Evolutionary conservation across 2,329 filamentous ascomycete species (phyloP), one percentile per base, ranked within the genome.

Genomic region (Venturia nashicola): DNA sequence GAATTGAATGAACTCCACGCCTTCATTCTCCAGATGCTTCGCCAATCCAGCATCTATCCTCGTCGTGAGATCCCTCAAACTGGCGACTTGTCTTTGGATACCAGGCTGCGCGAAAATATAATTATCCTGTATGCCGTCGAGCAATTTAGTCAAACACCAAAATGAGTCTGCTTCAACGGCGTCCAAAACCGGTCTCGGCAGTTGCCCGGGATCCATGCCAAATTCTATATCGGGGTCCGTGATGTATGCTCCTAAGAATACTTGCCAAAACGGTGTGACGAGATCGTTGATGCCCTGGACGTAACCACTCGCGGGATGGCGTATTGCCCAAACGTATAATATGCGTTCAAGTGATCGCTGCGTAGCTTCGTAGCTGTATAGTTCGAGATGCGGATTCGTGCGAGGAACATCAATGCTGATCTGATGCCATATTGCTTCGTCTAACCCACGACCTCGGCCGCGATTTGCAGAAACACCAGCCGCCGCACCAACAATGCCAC

Each of bases 71-170:
- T 99, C 93, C 66, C 91, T 86, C 66, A 99, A 79, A 44, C 91
- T 90, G 42, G 88, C 84, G 42, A 99, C 94, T 74, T 99, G 94
- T 55, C 94, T 83, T 74, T 97, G 92, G 65, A 99, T 99, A 1
- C 94, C 94, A 5, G 94, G 94, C 72, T 99, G 94, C 5, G 93
- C 94, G 67, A 95, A 93, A 68, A 99, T 97, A 73, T 99, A 99
- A 72, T 99, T 96, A 74, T 99, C 94, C 75, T 99, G 94, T 67
- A 99, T 99, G 40, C 94, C 94, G 73, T 99, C 94, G n/a, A 99
- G 82, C 12, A 99, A 82, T 75, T 99, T 99, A 0, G 94, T 97
- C 66, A 99, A 79, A 75, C 94, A 99, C 94, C 94, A 99, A 74
- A 97, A 99, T 0, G 91, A 91, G 77, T 99, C 94, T 7, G 94